Base-by-base conservation (phyloP, 2,329 filamentous ascomycete genomes). In the Monosporascus sp. region DNA sequence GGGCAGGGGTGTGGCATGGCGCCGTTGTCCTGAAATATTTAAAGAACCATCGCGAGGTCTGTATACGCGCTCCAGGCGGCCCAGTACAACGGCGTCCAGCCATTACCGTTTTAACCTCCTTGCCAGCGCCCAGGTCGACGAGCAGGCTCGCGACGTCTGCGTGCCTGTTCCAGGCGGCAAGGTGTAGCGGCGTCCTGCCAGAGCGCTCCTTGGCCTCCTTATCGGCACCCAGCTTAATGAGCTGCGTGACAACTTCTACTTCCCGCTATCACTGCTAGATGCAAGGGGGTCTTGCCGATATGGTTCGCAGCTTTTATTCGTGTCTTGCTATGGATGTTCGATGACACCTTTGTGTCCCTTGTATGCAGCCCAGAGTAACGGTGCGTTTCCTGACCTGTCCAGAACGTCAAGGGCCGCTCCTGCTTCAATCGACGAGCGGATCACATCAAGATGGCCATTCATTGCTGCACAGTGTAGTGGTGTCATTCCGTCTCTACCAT, bases 171-270 rank as follows among this genome's bases (percentile, higher is more conserved):
- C 22, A 22, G 22, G 22, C 22, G 22, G 22, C 22, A 3, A 22
- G 2, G 3, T 22, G 22, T 22, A 22, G 22, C 25, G 49, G 39
- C 24, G 39, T 52, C 47, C 49, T 45, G 31, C 53, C 55, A 41
- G 38, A 47, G 20, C 52, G 50, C 44, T 55, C 59, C 51, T 45
- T 54, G n/a, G 48, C 56, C 38, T 58, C 49, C 57, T 52, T 55
- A 56, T 55, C 57, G 54, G 54, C 60, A 57, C 61, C 61, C 62
- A 55, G 60, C 59, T 60, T 62, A 56, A 60, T 41, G 47, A 63
- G 51, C 52, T 60, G 63, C 63, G 62, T 64, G 67, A 64, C 39
- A 3, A 47, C 20, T 6, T 41, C 36, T 25, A 7, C 37, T 41
- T 14, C 22, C 48, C 22, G 22, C 22, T 22, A 54, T 48, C 11